These are phyloP conservation scores for Fusarium sp. DNA, from an alignment of 2,329 filamentous ascomycete species.

Conservation along the genomic window DNA sequence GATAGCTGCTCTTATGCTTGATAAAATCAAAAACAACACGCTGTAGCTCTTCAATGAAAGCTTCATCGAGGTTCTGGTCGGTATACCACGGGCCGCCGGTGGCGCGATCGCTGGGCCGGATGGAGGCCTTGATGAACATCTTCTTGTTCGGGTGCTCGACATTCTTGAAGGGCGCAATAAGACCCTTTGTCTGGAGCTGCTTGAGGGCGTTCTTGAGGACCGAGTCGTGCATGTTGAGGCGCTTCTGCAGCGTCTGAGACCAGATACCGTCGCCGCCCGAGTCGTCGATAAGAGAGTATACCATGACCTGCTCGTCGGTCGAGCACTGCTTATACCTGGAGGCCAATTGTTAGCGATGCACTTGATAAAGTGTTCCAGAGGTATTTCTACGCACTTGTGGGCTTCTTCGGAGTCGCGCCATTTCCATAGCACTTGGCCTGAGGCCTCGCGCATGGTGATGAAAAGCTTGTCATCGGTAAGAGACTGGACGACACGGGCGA, in stretches of 20 bases:
- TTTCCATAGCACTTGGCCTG: constrained; percentile 62
- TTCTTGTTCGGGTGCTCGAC: constrained; percentile 92
- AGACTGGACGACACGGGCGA: constrained; percentile 66
- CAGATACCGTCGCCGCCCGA: constrained; percentile 88
- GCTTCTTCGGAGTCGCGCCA: constrained; percentile 70
- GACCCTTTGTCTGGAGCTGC: constrained; percentile 80
- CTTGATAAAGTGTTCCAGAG: not conserved
- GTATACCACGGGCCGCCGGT: constrained; percentile 96
- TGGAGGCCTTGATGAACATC: constrained; percentile 92
- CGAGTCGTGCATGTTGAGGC: constrained; percentile 85
- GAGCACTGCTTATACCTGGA: constrained; percentile 67
- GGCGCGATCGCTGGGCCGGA: constrained; percentile 88
- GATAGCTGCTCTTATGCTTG: constrained; percentile 76
- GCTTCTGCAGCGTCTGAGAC: constrained; percentile 84
- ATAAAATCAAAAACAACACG: constrained; percentile 80
- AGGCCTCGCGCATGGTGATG: constrained; percentile 56
- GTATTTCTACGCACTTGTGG: constrained; percentile 61
- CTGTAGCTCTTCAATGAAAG: constrained; percentile 83
- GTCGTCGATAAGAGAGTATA: constrained; percentile 91
- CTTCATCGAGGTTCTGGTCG: constrained; percentile 88
- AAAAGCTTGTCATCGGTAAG: constrained; percentile 71
- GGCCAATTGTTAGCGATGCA: constrained; percentile 23
- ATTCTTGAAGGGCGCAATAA: constrained; percentile 90
- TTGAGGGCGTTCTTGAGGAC: constrained; percentile 85
- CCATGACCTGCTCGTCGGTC: constrained; percentile 81